Percentiles rank a stretch among this genome's conserved stretches.
phyloP scores from a whole-genome alignment of 177 flowering plant species.

The Vitis hybrid region DNA sequence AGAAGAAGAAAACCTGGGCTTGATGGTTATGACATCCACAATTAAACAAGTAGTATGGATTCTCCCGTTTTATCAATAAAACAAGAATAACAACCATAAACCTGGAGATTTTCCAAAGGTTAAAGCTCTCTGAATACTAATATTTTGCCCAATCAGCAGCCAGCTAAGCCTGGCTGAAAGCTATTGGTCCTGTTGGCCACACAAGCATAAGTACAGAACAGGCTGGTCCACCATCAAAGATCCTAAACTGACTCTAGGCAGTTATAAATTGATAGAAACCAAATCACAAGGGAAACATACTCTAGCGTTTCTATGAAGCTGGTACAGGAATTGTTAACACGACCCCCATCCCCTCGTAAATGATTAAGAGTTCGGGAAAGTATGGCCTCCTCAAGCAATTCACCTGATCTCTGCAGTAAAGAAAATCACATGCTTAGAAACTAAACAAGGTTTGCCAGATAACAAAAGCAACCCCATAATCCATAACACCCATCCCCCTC shows the following conservation, averaged over 20 bases:
- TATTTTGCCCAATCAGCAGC: not conserved
- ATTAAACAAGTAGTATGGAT: not conserved
- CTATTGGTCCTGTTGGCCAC: not conserved
- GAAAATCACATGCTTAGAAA: constrained; percentile 9
- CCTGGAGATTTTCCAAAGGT: not conserved
- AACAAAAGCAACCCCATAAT: not conserved
- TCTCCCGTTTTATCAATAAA: not conserved
- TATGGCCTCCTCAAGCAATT: constrained; percentile 86
- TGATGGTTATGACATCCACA: no score
- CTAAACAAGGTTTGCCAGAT: not conserved
- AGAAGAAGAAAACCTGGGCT: no score
- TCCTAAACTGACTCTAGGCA: no score
- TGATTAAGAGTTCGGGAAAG: constrained; percentile 38
- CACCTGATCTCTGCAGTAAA: constrained; percentile 70
- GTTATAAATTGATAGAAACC: no score
- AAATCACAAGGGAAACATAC: constrained; percentile 42
- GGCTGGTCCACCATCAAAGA: not conserved
- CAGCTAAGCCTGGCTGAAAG: not conserved
- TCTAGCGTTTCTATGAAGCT: constrained; percentile 75
- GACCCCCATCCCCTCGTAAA: constrained; percentile 46
- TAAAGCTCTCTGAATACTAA: not conserved
- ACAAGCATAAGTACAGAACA: not conserved
- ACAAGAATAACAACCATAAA: not conserved
- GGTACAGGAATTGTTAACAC: constrained; percentile 51
- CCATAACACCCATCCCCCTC: not conserved